phyloP scores from a whole-genome alignment of 768 basidiomycete species.

The Boletellus ananiceps region DNA sequence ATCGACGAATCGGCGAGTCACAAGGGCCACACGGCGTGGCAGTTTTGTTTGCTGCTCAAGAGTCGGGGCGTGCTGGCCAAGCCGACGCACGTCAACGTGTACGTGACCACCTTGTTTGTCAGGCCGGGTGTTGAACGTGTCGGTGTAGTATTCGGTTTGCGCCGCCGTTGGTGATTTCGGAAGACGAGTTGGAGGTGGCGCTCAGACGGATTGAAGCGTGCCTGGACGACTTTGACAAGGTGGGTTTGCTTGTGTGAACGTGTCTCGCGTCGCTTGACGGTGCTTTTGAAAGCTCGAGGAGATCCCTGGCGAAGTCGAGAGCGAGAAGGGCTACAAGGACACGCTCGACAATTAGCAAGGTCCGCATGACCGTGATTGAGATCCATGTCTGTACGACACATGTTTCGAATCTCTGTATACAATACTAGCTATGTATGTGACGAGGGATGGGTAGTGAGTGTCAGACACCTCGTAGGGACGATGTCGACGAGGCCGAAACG shows the following conservation, averaged over 20 bases:
- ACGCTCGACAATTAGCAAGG: conserved; percentile 19
- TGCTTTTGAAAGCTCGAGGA: conserved; percentile 39
- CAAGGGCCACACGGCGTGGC: conserved; percentile 88
- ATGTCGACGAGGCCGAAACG: conserved; percentile 32
- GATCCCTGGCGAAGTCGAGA: conserved; percentile 62
- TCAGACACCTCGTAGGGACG: conserved; percentile 65
- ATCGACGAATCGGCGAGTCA: conserved; percentile 79
- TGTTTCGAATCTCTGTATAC: too few relatives aligned
- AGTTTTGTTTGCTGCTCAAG: conserved; percentile 90
- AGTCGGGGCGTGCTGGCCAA: conserved; percentile 89
- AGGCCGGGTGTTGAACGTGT: neutral
- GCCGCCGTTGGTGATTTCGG: conserved; percentile 91
- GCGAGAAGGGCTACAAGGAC: conserved; percentile 55
- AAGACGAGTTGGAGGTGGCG: conserved; percentile 73
- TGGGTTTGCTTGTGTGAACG: conserved; percentile 28
- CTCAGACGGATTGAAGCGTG: conserved; percentile 73
- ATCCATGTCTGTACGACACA: neutral
- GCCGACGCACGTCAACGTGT: conserved; percentile 95
- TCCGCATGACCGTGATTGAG: neutral
- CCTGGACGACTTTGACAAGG: conserved; percentile 76
- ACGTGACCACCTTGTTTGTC: conserved; percentile 28
- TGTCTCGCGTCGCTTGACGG: neutral
- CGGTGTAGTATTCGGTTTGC: conserved; percentile 84
- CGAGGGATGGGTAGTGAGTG: conserved; percentile 21
- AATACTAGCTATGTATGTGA: neutral